Evolutionary conservation across 768 basidiomycete species (phyloP).

Genomic region (Suillus lakei): DNA sequence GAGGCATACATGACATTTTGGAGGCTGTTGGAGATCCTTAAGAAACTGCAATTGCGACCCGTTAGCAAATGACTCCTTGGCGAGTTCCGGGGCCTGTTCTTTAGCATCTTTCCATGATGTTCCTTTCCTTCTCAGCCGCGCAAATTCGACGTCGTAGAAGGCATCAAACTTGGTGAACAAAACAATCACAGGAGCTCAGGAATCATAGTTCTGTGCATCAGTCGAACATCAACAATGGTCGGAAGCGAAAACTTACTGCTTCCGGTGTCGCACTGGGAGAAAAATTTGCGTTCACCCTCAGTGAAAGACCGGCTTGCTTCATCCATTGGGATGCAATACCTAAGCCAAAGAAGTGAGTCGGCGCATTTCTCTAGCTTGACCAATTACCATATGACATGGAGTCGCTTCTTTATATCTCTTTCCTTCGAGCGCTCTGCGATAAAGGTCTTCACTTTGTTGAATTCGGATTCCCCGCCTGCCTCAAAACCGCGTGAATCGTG

Average conservation of each 20-base stretch:
- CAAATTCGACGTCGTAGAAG: constrained; percentile 25
- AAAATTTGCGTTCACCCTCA: constrained; percentile 34
- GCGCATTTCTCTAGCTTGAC: background rate
- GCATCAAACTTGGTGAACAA: constrained; percentile 45
- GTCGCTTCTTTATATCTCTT: constrained; percentile 25
- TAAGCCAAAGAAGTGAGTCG: constrained; percentile 18
- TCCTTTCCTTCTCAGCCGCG: constrained; percentile 16
- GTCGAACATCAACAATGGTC: background rate
- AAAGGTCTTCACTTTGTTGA: constrained; percentile 36
- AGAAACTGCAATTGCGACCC: background rate
- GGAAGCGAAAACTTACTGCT: constrained; percentile 1
- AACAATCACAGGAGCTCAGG: constrained; percentile 41
- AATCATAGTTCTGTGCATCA: background rate
- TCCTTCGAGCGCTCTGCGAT: constrained; percentile 27
- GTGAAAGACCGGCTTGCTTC: constrained; percentile 28
- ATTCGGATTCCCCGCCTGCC: constrained; percentile 35
- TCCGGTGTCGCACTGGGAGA: too few relatives aligned
- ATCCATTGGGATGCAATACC: constrained; percentile 44
- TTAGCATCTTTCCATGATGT: constrained; percentile 14
- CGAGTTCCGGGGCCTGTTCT: constrained; percentile 18
- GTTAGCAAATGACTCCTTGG: constrained; percentile 9
- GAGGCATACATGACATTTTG: too few relatives aligned
- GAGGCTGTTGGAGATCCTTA: too few relatives aligned
- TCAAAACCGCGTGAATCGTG: constrained; percentile 37
- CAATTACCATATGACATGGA: constrained; percentile 46